Base-by-base conservation (phyloP, 1,284 basidiomycete species). In the Naganishia sp. region DNA sequence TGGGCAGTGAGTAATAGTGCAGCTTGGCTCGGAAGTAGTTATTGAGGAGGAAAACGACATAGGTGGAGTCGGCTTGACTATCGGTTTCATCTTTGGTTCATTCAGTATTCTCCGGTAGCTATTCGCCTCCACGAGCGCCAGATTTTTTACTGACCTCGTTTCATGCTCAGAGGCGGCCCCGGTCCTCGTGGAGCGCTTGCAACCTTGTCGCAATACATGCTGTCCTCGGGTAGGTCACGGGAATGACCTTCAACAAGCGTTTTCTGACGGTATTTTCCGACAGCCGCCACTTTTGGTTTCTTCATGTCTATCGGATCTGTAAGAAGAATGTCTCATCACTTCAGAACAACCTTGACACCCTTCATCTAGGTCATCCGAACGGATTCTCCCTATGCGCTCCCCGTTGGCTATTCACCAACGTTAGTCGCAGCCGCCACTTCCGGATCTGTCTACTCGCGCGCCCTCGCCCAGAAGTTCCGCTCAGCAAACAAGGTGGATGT, bases 71-170 rank as follows among this genome's bases (percentile, higher is more conserved):
- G 93, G 93, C 36, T 84, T 94, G 56, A 94, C 92, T 44, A 94
- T 95, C 75, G 93, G 93, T n/a, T 95, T 96, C 81, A 88, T 96
- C 70, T 96, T 96, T 75, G 93, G 92, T 55, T 87, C 88, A 45
- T 94, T 89, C 82, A 92, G 87, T 71, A 91, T 96, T 75, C 81
- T 96, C 49, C 84, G 92, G 92, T 91, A 72, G 70, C 85, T 77
- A 39, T 55, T 13, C 18, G 31, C 3, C 10, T 42, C 9, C 13
- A 11, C 7, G 21, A 23, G 39, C 18, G 31, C 13, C 21, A 13
- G 21, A 21, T 13, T 16, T 11, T 13, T 25, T 31, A 15, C 25
- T 44, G n/a, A 18, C n/a, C 25, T 3, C 48, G 1, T 39, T 10
- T 42, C 25, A 18, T 50, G 6, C 33, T 61, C 73, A 94, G 92